These are phyloP conservation scores for Monilinia laxa DNA, from an alignment of 2,329 filamentous ascomycete species.

Conservation along the genomic window DNA sequence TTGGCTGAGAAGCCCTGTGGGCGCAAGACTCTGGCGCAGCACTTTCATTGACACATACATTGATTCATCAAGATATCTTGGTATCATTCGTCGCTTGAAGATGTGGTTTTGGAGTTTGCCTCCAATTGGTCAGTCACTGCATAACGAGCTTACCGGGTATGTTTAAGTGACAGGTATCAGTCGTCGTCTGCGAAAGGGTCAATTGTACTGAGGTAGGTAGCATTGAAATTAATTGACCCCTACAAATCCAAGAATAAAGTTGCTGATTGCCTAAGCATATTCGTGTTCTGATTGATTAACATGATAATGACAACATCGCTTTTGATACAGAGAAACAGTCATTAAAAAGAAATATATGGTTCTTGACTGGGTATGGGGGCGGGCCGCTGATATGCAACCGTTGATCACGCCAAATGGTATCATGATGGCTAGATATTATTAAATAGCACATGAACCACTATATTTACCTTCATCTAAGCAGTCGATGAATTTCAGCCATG, in stretches of 20 bases:
- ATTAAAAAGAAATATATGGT: neutral
- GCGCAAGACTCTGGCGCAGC: slow-evolving; percentile 9
- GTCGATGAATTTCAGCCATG: slow-evolving; percentile 3
- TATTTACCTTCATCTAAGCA: slow-evolving; percentile 1
- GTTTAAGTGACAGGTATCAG: slow-evolving; percentile 14
- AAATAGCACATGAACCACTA: slow-evolving; percentile 14
- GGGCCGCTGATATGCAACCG: slow-evolving; percentile 13
- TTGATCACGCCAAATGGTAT: slow-evolving; percentile 19
- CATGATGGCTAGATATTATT: slow-evolving; percentile 18
- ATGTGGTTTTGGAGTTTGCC: slow-evolving; percentile 1
- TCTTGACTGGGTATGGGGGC: neutral
- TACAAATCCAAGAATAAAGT: neutral
- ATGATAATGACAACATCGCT: slow-evolving; percentile 1
- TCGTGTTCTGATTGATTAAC: neutral
- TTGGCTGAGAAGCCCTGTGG: neutral
- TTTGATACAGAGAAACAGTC: neutral
- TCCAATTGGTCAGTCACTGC: neutral
- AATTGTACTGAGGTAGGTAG: slow-evolving; percentile 4
- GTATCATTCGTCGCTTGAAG: slow-evolving; percentile 13
- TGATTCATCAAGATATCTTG: neutral
- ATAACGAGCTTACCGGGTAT: slow-evolving; percentile 14
- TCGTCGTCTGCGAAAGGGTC: slow-evolving; percentile 8
- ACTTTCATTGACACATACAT: slow-evolving; percentile 14
- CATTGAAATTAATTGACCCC: neutral
- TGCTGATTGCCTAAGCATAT: neutral